Percentiles rank a stretch among this genome's conserved stretches.
Evolutionary conservation across 2,329 filamentous ascomycete species (phyloP).

Genomic region (Thielaviopsis ethacetica): DNA sequence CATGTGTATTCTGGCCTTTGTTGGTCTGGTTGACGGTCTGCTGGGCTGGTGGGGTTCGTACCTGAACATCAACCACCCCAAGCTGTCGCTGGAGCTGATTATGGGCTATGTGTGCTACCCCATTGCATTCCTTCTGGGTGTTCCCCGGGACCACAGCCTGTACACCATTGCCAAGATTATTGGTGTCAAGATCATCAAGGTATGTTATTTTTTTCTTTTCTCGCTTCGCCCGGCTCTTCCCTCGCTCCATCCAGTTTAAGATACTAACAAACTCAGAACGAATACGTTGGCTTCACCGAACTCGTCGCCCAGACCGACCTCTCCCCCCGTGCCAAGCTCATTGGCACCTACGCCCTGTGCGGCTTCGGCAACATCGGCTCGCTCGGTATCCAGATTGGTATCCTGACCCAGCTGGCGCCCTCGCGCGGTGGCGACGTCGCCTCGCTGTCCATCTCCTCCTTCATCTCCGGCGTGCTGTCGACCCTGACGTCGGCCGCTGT

Average conservation of each 20-base stretch:
- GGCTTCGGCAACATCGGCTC: slow-evolving; percentile 76
- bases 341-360: slow-evolving; percentile 75
- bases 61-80: slow-evolving; percentile 51
- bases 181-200: slow-evolving; percentile 66
- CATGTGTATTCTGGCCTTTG: slow-evolving; percentile 67
- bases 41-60: slow-evolving; percentile 75
- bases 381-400: slow-evolving; percentile 78
- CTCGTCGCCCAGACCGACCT: slow-evolving; percentile 42
- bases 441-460: slow-evolving; percentile 56
- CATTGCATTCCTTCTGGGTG: slow-evolving; percentile 65
- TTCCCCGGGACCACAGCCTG: slow-evolving; percentile 48
- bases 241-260: slow-evolving; percentile 1
- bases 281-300: slow-evolving; percentile 55
- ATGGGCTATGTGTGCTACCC: slow-evolving; percentile 66
- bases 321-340: slow-evolving; percentile 55
- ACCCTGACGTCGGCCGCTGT: slow-evolving; percentile 66
- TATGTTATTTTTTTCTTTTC: slow-evolving; percentile 1
- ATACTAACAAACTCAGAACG: slow-evolving; percentile 38
- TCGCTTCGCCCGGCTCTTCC: neutral
- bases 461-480: slow-evolving; percentile 61
- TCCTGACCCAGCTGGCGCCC: slow-evolving; percentile 67
- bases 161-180: slow-evolving; percentile 64
- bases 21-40: slow-evolving; percentile 59
- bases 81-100: slow-evolving; percentile 50
- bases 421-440: slow-evolving; percentile 59